Evolutionary conservation across 75 land plant species (phyloP), one percentile per base, ranked within the genome.

Genomic region (Pinus albicaulis): DNA sequence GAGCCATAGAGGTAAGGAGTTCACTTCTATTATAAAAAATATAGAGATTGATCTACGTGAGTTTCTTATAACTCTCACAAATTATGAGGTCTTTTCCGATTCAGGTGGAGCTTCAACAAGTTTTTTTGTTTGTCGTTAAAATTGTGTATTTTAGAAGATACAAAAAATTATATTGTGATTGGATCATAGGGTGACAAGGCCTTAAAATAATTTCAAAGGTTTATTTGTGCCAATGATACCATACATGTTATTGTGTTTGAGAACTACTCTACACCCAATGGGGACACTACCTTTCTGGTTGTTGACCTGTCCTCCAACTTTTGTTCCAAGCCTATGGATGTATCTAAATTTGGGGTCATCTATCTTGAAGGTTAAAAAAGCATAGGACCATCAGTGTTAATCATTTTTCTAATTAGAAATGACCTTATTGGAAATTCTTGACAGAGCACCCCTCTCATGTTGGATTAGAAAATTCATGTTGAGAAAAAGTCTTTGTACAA

Each of bases 301-400:
- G 98, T 95, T 10, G 98, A 94, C 72, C 91, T 97, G 93, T 94
- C 98, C 13, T 97, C 99, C n/a, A 97, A 97, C 66, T 97, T 97
- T 82, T 97, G 99, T 78, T 97, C 99, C 19, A 97, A 97, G 83
- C 99, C 98, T 1, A 93, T 97, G n/a, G 95, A 97, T 76, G 95
- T 97, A 15, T 82, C 89, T 23, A 90, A 84, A 69, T 97, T 97
- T 63, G 95, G 93, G 44, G 1, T 90, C 60, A 91, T 97, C 71
- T 97, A 94, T 76, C 98, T 93, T 7, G 98, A 98, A 7, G 99
- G 92, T 1, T 98, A 94, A 89, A 97, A 97, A 86, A 94, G 94
- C 61, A 84, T 97, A 11, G 99, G 99, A 0, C 99, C 99, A 5
- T 83, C 98, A 13, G 99, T 98, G 48, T 93, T 97, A 12, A 91